Evolutionary conservation across 1,284 basidiomycete genomes (phyloP), one percentile per base, ranked within the genome.

Genomic region (Tetrapyrgos nigripes): DNA sequence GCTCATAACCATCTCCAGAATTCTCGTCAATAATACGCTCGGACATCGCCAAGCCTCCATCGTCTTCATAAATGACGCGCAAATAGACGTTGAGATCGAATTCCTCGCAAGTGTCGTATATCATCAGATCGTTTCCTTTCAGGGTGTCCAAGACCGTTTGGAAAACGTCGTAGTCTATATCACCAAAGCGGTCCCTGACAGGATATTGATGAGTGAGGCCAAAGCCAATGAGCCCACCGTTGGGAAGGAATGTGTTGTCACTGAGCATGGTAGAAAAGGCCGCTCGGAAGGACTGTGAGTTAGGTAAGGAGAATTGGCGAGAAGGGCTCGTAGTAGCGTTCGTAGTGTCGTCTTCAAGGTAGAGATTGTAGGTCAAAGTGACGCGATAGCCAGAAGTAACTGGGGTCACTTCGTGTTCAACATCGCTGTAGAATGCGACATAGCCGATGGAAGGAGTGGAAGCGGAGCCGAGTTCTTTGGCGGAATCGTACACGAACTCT

Each of bases 401-500:
- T 8, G 69, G 68, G 3, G 67, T 50, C 28, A 82, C 75, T 61
- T 81, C 78, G 62, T 82, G 78, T 50, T 77, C 74, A 55, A 79
- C 72, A 59, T 82, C 79, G 52, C 77, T 73, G 63, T 73, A 82
- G 62, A 81, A 78, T 0, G 73, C 73, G 27, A 73, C 67, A 47
- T 70, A 80, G 0, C 66, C 71, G n/a, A 79, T 53, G 0, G 55
- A 62, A 0, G 61, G 60, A 13, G 57, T 35, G 0, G 27, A 40
- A 8, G 45, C 26, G 2, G 50, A 26, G 0, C 62, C 50, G 5
- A 73, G 60, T 19, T 70, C 61, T 5, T 58, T 11, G 2, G 66
- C 65, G 2, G 74, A 71, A 60, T 80, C 72, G 61, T 80, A 74
- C 1, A 35, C 57, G 67, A 67, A 75, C 54, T 77, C 73, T 13